phyloP scores from a whole-genome alignment of 768 basidiomycete genomes.

The Cyclocybe aegerita region DNA sequence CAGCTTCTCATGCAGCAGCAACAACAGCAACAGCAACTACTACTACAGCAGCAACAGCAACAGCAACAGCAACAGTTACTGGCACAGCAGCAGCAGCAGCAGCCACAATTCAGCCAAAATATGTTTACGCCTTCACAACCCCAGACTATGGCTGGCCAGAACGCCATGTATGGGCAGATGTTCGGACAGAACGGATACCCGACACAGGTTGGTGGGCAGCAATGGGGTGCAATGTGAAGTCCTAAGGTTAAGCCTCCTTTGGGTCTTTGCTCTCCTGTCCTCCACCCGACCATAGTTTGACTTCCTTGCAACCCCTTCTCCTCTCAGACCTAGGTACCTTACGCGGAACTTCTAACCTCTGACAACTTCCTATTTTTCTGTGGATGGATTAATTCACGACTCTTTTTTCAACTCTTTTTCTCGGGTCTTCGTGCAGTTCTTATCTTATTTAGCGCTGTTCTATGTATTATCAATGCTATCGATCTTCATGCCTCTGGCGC shows the following conservation, averaged over 20 bases:
- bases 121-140: slow-evolving; percentile 25
- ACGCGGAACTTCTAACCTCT: too few relatives aligned
- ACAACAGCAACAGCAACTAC: slow-evolving; percentile 21
- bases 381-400: too few relatives aligned
- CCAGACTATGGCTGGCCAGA: slow-evolving; percentile 25
- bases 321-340: too few relatives aligned
- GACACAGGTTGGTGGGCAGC: slow-evolving; percentile 22
- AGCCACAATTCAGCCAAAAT: slow-evolving; percentile 4
- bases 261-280: background rate
- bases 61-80: slow-evolving; percentile 18
- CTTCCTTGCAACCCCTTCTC: slow-evolving; percentile 26
- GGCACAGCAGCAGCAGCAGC: slow-evolving; percentile 25
- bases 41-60: slow-evolving; percentile 15
- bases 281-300: background rate
- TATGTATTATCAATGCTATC: too few relatives aligned
- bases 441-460: too few relatives aligned
- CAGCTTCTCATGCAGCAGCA: slow-evolving; percentile 17
- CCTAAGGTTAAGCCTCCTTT: slow-evolving; percentile 14
- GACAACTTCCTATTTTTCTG: too few relatives aligned
- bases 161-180: slow-evolving; percentile 16
- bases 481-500: too few relatives aligned
- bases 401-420: too few relatives aligned
- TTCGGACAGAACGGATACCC: slow-evolving; percentile 23
- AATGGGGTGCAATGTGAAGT: slow-evolving; percentile 39
- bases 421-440: too few relatives aligned